Evolutionary conservation across 2,329 filamentous ascomycete genomes (phyloP), one percentile per base, ranked within the genome.

Genomic region (Aspergillus bombycis): DNA sequence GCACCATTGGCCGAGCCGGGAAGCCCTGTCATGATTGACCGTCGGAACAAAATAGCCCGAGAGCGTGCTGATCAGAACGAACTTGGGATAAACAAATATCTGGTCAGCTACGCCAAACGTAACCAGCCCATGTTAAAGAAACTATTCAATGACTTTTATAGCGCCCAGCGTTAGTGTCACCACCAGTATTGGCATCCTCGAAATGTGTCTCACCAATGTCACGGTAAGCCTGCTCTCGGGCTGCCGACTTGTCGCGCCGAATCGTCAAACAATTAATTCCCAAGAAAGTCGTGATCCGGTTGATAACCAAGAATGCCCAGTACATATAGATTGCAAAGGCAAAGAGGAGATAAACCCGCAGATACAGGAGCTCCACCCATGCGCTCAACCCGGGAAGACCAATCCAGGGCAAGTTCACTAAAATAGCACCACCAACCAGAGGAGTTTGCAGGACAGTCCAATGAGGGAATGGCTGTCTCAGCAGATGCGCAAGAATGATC

Each of bases 181-280:
- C 36, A 43, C 34, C 61, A 48, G 54, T 43, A 58, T 63, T 63
- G 50, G 59, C 19, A 56, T 32, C 38, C 26, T 67, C 62, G 16
- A 60, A 52, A 11, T 53, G 56, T 34, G 46, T 68, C 56, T 77
- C 74, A 57, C 74, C 76, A 50, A 78, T 72, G 30, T 73, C 71
- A 58, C 74, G 76, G 63, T 77, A 79, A 11, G 70, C 75, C 50
- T 72, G 67, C 48, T 79, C 78, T 32, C 76, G 72, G 48, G 75
- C 75, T 9, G 62, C 65, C 19, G 71, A 70, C 48, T 70, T 72
- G 62, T 79, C 75, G 55, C 75, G 68, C 57, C 80, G 82, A 65
- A 99, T 97, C 0, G 94, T 98, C 68, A 99, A 81, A 73, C 94
- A 97, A 74, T 94, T 95, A 83, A 99, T 99, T 66, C 92, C 93